Base-by-base conservation (phyloP, 1,284 basidiomycete genomes). In the Amylostereum areolatum region DNA sequence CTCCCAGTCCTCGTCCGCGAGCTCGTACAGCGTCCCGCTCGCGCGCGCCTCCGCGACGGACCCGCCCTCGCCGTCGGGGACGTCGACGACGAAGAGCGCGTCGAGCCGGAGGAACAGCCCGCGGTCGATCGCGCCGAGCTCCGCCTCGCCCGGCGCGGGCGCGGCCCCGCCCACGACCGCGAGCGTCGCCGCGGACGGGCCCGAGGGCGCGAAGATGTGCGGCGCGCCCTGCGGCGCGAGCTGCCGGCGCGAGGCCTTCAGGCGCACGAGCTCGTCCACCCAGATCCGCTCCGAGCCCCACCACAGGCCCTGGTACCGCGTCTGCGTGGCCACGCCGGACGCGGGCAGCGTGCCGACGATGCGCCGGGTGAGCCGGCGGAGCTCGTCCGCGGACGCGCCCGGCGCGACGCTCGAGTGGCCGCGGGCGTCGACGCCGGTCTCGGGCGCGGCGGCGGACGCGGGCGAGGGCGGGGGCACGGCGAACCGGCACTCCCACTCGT, bases 271-370 rank as follows among this genome's bases (percentile, higher is more conserved):
- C 55, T 94, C 91, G 52, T 88, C 87, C 6, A 77, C 70, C 91
- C 91, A 94, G 48, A 94, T 85, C n/a, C 89, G 78, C 62, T 94
- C 92, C 0, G 84, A 78, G 7, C 91, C 92, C 83, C 86, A 89
- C 89, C 89, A 94, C 10, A 93, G 60, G 1, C 91, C 91, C 63
- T 93, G 88, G 63, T 78, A 89, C 35, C 80, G 73, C 34, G 65
- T 73, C 57, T 85, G 81, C 0, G 27, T 30, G 12, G 41, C 36
- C 5, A 52, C 12, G n/a, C 45, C 12, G 2, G 52, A n/a, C 9
- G 40, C 47, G 4, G 54, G 43, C 7, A 46, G 12, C 7, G 47
- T 51, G 7, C 56, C 57, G 18, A 56, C 44, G 18, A 57, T 51
- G 42, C 54, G 52, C 8, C 48, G 49, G 40, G 50, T 57, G 41